Evolutionary conservation across 2,329 filamentous ascomycete genomes (phyloP).

Genomic region (Trichophaea hybrida): DNA sequence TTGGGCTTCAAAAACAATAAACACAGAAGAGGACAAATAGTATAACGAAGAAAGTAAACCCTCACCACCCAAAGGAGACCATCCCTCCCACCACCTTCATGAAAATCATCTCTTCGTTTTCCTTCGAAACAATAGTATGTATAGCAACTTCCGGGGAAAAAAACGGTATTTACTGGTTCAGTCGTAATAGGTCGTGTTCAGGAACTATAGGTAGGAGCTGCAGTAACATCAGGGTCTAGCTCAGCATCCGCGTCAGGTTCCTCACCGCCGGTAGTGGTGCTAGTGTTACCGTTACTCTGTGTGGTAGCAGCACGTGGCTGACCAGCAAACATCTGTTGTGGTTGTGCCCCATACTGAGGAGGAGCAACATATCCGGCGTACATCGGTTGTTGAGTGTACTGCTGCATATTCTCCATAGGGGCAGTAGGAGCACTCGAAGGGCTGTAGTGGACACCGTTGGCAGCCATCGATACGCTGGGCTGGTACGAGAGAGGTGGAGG

Average conservation of each 20-base stretch:
- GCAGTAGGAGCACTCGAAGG: conserved; percentile 40
- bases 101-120: conserved; percentile 1
- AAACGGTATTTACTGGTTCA: conserved; percentile 15
- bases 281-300: conserved; percentile 16
- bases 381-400: conserved; percentile 34
- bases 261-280: conserved; percentile 2
- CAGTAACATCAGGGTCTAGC: conserved; percentile 26
- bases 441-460: conserved; percentile 44
- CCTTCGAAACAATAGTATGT: conserved; percentile 1
- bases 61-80: conserved; percentile 2
- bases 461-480: conserved; percentile 38
- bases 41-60: conserved; percentile 8
- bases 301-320: conserved; percentile 21
- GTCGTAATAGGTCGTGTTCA: conserved; percentile 1
- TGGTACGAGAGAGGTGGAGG: conserved; percentile 52
- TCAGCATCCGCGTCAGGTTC: conserved; percentile 27
- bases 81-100: not conserved
- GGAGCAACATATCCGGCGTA: conserved; percentile 14
- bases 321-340: conserved; percentile 19
- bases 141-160: not conserved
- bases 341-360: conserved; percentile 11
- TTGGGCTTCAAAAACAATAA: conserved; percentile 18
- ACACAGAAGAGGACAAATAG: conserved; percentile 14
- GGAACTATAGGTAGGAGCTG: conserved; percentile 19
- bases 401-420: conserved; percentile 42